Evolutionary conservation across 2,329 filamentous ascomycete species (phyloP).

Genomic region (Talaromyces islandicus): DNA sequence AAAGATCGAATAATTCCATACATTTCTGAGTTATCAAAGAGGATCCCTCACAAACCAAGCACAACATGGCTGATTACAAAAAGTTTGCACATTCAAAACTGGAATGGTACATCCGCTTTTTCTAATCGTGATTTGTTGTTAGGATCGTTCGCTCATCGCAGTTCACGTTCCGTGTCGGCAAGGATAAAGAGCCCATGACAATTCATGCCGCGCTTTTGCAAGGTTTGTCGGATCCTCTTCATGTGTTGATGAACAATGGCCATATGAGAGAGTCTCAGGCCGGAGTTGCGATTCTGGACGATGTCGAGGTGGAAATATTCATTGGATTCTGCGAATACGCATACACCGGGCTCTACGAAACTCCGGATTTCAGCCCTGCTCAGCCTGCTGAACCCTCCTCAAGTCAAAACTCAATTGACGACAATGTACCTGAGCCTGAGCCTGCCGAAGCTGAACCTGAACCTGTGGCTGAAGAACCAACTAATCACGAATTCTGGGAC

Average conservation of each 20-base stretch:
- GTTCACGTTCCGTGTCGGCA: background rate
- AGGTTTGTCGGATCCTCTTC: slow-evolving; percentile 6
- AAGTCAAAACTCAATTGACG: background rate
- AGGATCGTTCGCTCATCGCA: background rate
- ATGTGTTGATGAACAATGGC: slow-evolving; percentile 9
- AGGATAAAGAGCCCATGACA: background rate
- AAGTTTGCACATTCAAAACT: background rate
- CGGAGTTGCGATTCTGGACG: slow-evolving; percentile 19
- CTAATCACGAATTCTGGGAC: slow-evolving; percentile 6
- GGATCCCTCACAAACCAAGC: too few species aligned
- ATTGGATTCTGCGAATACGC: background rate
- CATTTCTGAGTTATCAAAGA: too few species aligned
- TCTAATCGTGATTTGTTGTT: background rate
- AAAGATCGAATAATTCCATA: too few species aligned
- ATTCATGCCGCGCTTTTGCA: background rate
- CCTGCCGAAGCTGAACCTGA: slow-evolving; percentile 1
- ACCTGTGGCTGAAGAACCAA: slow-evolving; percentile 16
- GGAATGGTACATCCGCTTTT: background rate
- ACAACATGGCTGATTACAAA: background rate
- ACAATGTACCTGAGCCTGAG: slow-evolving; percentile 15
- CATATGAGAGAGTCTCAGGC: slow-evolving; percentile 7
- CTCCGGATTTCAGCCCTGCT: background rate
- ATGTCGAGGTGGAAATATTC: slow-evolving; percentile 13
- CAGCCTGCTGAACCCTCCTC: background rate
- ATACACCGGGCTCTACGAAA: background rate